phyloP scores from a whole-genome alignment of 1,284 basidiomycete genomes.

The Mycena citricolor region DNA sequence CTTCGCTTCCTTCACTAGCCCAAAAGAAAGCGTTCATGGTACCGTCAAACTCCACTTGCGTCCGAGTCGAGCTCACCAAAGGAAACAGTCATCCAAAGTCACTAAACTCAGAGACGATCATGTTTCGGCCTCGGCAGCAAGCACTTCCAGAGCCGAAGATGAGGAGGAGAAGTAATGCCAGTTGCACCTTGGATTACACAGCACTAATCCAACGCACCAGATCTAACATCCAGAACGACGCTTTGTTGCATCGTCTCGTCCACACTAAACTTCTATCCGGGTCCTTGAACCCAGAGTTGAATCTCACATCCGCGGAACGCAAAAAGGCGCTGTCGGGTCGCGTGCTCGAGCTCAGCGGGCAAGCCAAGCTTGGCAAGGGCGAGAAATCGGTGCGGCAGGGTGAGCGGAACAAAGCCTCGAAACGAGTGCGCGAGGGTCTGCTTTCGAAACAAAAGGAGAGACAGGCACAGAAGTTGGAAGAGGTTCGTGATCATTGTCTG shows the following conservation, averaged over 20 bases:
- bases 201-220: conserved; percentile 69
- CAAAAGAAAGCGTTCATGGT: conserved; percentile 75
- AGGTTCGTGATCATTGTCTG: conserved; percentile 43
- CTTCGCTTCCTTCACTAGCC: conserved; percentile 36
- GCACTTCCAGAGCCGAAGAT: conserved; percentile 35
- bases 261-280: conserved; percentile 77
- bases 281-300: conserved; percentile 59
- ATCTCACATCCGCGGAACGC: conserved; percentile 62
- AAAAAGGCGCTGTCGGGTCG: conserved; percentile 73
- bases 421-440: conserved; percentile 69
- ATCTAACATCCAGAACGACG: conserved; percentile 79
- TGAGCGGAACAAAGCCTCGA: conserved; percentile 67
- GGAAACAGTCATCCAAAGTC: conserved; percentile 70
- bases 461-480: conserved; percentile 54
- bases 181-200: conserved; percentile 30
- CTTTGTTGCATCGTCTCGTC: conserved; percentile 68
- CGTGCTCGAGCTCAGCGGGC: conserved; percentile 65
- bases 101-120: conserved; percentile 49
- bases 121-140: conserved; percentile 17
- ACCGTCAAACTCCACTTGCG: conserved; percentile 20
- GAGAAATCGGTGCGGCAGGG: conserved; percentile 55
- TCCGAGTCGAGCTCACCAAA: neutral
- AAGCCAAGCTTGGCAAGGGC: conserved; percentile 68
- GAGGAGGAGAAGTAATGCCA: conserved; percentile 34
- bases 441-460: conserved; percentile 57